Percentiles rank a stretch among this genome's conserved stretches.
phyloP scores from a whole-genome alignment of 2,329 filamentous ascomycete genomes.

The Aspergillus quadricinctus region DNA sequence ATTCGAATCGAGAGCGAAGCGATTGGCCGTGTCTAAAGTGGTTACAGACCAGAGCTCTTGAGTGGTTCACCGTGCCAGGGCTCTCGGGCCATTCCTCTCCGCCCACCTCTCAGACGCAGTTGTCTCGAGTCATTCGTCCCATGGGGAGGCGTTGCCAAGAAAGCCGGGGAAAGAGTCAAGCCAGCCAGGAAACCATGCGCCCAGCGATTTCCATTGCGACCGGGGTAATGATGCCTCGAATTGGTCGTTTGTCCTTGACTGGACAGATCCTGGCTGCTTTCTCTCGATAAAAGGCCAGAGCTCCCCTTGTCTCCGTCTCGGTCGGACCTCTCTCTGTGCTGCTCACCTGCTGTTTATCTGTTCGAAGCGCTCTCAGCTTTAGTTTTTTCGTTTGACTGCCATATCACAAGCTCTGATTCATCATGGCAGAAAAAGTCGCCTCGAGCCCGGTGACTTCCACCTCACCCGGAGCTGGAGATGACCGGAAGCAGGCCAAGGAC shows the following conservation, averaged over 20 bases:
- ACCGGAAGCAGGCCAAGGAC: constrained; percentile 17
- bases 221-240: not conserved
- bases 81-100: not conserved
- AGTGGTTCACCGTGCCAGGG: not conserved
- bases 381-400: not conserved
- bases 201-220: not conserved
- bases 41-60: not conserved
- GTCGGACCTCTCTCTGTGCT: not conserved
- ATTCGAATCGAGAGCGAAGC: not conserved
- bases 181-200: not conserved
- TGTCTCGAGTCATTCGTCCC: constrained; percentile 14
- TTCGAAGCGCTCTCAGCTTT: not conserved
- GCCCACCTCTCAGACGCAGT: constrained; percentile 10
- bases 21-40: not conserved
- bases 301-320: not conserved
- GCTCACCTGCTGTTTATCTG: not conserved
- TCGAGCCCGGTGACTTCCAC: not conserved
- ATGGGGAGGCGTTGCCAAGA: constrained; percentile 7
- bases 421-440: not conserved
- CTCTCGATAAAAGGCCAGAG: not conserved
- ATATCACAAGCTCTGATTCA: not conserved
- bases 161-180: constrained; percentile 1
- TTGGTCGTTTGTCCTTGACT: too few relatives aligned
- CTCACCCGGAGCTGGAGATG: not conserved
- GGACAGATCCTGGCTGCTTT: not conserved